Conservation (phyloP, 2,329 filamentous ascomycete species). For the Cladosporium sp. region DNA sequence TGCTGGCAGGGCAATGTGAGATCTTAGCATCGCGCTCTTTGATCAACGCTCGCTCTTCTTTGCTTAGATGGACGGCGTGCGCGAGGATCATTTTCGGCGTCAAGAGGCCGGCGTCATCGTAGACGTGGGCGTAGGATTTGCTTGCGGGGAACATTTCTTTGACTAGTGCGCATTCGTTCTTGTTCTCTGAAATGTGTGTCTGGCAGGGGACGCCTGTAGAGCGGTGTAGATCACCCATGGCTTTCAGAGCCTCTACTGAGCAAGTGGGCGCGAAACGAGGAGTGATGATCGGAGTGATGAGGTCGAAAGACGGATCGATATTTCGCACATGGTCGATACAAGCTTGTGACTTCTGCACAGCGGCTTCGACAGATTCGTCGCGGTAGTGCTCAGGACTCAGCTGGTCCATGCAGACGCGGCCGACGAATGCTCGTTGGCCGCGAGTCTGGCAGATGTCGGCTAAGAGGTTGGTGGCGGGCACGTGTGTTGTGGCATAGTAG, state of each 20-base stretch:
- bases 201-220: conserved; percentile 67
- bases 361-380: conserved; percentile 61
- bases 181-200: conserved; percentile 87
- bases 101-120: conserved; percentile 69
- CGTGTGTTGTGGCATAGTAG: conserved; percentile 91
- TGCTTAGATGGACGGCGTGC: conserved; percentile 73
- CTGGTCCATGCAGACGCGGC: conserved; percentile 92
- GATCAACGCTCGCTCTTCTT: conserved; percentile 63
- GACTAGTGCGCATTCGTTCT: conserved; percentile 68
- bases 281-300: conserved; percentile 78
- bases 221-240: conserved; percentile 61
- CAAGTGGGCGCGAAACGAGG: conserved; percentile 59
- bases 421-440: conserved; percentile 87
- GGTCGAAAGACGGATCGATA: conserved; percentile 61
- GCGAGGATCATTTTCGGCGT: conserved; percentile 73
- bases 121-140: conserved; percentile 68
- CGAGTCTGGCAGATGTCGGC: conserved; percentile 72
- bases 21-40: conserved; percentile 61
- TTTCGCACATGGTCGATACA: conserved; percentile 55
- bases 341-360: conserved; percentile 49
- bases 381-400: conserved; percentile 73
- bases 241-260: conserved; percentile 51
- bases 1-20: conserved; percentile 82
- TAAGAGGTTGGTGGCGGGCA: conserved; percentile 84
- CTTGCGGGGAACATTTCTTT: conserved; percentile 61